These are phyloP conservation scores for Fusarium redolens DNA, from an alignment of 2,329 filamentous ascomycete genomes.

Conservation along the genomic window DNA sequence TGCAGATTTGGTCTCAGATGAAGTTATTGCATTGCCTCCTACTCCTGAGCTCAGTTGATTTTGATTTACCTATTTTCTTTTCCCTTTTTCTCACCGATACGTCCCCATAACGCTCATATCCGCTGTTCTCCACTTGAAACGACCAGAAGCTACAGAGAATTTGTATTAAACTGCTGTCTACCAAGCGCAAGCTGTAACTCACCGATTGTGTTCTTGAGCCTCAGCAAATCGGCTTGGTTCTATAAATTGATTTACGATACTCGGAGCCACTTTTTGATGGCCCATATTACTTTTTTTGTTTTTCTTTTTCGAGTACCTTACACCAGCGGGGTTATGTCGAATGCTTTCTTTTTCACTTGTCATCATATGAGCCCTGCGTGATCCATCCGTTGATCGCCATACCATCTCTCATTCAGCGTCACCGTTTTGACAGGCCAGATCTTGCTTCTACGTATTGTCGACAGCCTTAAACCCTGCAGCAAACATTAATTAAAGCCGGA, in stretches of 20 bases:
- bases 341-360: slow-evolving; percentile 12
- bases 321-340: neutral
- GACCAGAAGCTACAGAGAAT: neutral
- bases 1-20: neutral
- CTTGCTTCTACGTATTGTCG: slow-evolving; percentile 5
- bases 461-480: neutral
- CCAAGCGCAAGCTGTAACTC: slow-evolving; percentile 1
- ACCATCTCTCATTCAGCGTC: slow-evolving; percentile 29
- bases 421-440: slow-evolving; percentile 19
- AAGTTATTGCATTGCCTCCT: neutral
- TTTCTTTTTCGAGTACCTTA: neutral
- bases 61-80: slow-evolving; percentile 1
- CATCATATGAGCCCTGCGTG: slow-evolving; percentile 35
- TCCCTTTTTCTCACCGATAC: slow-evolving; percentile 2
- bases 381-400: slow-evolving; percentile 34
- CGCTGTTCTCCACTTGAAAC: slow-evolving; percentile 11
- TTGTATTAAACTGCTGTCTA: slow-evolving; percentile 11
- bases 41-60: neutral
- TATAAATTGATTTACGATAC: slow-evolving; percentile 15
- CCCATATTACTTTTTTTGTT: slow-evolving; percentile 15
- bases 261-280: slow-evolving; percentile 32
- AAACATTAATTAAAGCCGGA: slow-evolving; percentile 11
- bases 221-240: slow-evolving; percentile 13
- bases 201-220: slow-evolving; percentile 9
- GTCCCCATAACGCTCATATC: slow-evolving; percentile 7